Evolutionary conservation across 78 protist species (phyloP).

Genomic region (Blattamonas nauphoetae): DNA sequence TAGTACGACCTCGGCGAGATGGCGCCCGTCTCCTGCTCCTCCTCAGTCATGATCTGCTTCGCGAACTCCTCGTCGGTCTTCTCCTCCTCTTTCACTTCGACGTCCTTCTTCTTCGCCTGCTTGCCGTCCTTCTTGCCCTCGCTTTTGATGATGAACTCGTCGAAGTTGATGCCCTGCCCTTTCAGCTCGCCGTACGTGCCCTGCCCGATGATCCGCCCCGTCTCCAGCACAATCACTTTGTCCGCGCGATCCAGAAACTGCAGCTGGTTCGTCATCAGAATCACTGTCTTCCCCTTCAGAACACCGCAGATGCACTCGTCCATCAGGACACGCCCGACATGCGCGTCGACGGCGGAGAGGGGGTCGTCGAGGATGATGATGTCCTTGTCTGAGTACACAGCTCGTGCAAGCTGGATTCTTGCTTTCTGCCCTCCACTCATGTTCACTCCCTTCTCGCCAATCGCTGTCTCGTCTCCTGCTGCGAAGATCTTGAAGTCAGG

Average conservation of each 20-base stretch:
- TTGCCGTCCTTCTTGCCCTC: neutral
- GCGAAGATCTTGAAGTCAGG: neutral
- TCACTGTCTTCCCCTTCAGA: neutral
- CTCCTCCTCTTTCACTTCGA: neutral
- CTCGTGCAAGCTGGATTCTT: conserved; percentile 76
- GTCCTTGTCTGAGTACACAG: conserved; percentile 58
- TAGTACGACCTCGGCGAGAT: neutral
- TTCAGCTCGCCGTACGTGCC: neutral
- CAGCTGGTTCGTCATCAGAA: conserved; percentile 32
- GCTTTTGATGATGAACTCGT: neutral
- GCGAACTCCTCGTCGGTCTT: neutral
- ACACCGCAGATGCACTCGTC: conserved; percentile 31
- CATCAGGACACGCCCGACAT: conserved; percentile 52
- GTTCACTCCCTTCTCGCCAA: conserved; percentile 53
- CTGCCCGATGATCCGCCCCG: neutral
- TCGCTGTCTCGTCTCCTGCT: conserved; percentile 44
- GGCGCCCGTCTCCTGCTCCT: conserved; percentile 10
- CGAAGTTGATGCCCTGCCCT: neutral
- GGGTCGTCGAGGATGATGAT: conserved; percentile 63
- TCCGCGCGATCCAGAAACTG: conserved; percentile 43
- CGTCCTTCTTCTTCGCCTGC: neutral
- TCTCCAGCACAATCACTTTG: conserved; percentile 34
- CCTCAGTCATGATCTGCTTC: conserved; percentile 1
- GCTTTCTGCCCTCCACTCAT: conserved; percentile 67
- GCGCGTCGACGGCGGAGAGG: conserved; percentile 65